Evolutionary conservation across 2,329 filamentous ascomycete species (phyloP), one percentile per base, ranked within the genome.

Genomic region (Sclerotinia borealis): DNA sequence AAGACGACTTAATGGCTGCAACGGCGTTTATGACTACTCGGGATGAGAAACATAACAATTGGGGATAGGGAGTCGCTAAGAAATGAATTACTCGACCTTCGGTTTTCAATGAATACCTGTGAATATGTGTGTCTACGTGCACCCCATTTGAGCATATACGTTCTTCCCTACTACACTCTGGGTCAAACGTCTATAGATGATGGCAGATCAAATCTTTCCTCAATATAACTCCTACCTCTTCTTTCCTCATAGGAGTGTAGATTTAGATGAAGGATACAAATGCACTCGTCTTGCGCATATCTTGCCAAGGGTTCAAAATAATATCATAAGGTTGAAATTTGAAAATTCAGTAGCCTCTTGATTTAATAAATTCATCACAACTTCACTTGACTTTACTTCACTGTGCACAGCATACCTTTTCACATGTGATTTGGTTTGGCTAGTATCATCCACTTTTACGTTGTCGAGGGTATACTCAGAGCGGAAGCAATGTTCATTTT

Each of bases 141-240:
- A 59, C 56, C 60, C 73, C 73, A 74, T 74, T 67, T 73, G 69
- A 75, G 73, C 73, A 75, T 75, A 74, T 75, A 70, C 73, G 69
- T 71, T 72, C 68, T 70, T 70, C 71, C 65, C 65, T 65, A 64
- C 58, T 66, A 58, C 64, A 68, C 70, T 64, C 70, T 72, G 67
- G 69, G 72, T 69, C 52, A 68, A 72, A 71, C 64, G 72, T 74
- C 72, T 75, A 74, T 71, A 73, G 70, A 72, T 72, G 68, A 74
- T 74, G 73, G 73, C 55, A 75, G 63, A 74, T 65, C 58, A 67
- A 72, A 34, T 43, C 39, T 55, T 48, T 69, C 68, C 71, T 68
- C 67, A 63, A 56, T 65, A 69, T 70, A 68, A 68, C 66, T 62
- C 60, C 31, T 47, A 61, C 62, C 49, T 64, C 65, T 43, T 71